A percentile compares a stretch with the other conserved stretches of the same genome.
phyloP scores from a whole-genome alignment of 2,329 filamentous ascomycete species.

The Phialophora verrucosa region DNA sequence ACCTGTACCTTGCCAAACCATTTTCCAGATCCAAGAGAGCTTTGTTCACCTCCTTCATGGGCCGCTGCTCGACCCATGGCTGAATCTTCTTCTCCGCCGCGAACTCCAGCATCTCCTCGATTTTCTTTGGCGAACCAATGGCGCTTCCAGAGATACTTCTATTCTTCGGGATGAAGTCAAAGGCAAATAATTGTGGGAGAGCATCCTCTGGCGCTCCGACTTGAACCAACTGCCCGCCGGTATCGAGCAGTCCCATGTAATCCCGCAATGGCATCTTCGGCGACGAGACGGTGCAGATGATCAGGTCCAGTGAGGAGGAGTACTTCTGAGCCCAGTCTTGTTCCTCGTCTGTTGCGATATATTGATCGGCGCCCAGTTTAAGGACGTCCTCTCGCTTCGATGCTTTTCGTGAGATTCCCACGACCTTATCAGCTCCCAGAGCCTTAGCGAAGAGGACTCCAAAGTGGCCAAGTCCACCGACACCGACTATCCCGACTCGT shows the following conservation, averaged over 20 bases:
- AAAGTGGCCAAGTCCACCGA: slow-evolving; percentile 77
- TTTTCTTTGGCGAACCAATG: slow-evolving; percentile 52
- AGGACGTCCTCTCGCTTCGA: slow-evolving; percentile 60
- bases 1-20: neutral
- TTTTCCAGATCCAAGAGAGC: neutral
- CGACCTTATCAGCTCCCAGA: slow-evolving; percentile 68
- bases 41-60: slow-evolving; percentile 48
- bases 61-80: slow-evolving; percentile 51
- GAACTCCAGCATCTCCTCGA: slow-evolving; percentile 51
- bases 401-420: slow-evolving; percentile 60
- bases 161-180: slow-evolving; percentile 64
- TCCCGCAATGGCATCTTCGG: slow-evolving; percentile 62
- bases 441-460: slow-evolving; percentile 74
- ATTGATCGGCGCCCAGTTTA: slow-evolving; percentile 60
- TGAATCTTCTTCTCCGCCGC: slow-evolving; percentile 50
- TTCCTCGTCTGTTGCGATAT: slow-evolving; percentile 64
- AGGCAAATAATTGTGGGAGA: slow-evolving; percentile 58
- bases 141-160: slow-evolving; percentile 58
- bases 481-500: slow-evolving; percentile 71
- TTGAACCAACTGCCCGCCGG: slow-evolving; percentile 67
- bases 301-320: slow-evolving; percentile 58
- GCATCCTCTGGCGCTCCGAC: slow-evolving; percentile 68
- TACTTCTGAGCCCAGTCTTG: slow-evolving; percentile 59
- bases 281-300: slow-evolving; percentile 55
- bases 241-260: slow-evolving; percentile 66